Evolutionary conservation across 2,329 filamentous ascomycete species (phyloP), one percentile per base, ranked within the genome.

Genomic region (Thielaviopsis cerberus): DNA sequence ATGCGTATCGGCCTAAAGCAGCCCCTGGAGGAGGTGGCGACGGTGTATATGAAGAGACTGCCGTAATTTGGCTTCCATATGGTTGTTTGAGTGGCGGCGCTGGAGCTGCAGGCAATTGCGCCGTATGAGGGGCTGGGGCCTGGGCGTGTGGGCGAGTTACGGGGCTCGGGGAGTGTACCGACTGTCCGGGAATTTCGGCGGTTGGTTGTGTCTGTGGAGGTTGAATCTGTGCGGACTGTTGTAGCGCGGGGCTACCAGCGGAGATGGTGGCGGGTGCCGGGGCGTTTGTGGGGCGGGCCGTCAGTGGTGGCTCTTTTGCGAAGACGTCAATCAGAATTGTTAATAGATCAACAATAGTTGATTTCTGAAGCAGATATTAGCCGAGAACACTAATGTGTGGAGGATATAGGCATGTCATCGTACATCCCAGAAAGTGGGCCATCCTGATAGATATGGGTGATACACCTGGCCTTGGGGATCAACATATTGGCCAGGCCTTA

Each of bases 401-500:
- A 52, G 22, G 55, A 17, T 10, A 6, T 26, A 54, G 55, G 64
- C 22, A 64, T 57, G n/a, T n/a, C n/a, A 23, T 81, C 86, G 73
- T 70, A 94, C 88, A 80, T 95, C 88, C 86, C 87, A 92, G 64
- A 86, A 91, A 63, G 88, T 82, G 30, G 78, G 74, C 92, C 92
- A 98, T 62, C 88, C 83, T 30, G 88, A 87, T 53, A 98, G 74
- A 69, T 97, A 98, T 41, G 92, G 92, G 68, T 98, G 92, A 68
- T 97, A 98, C 62, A 97, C 81, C 68, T 87, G 84, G 25, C 92
- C 92, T 66, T 97, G 91, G 4, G 87, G 83, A 66, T 92, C 89
- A 61, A 98, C 89, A 73, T 98, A 89, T 67, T 98, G 92, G 0
- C 92, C 92, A 0, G 90, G 88, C 22, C 91, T 80, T 50, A 98